These are phyloP conservation scores for Penicillium sp. DNA, from an alignment of 2,329 filamentous ascomycete species.

Conservation along the genomic window DNA sequence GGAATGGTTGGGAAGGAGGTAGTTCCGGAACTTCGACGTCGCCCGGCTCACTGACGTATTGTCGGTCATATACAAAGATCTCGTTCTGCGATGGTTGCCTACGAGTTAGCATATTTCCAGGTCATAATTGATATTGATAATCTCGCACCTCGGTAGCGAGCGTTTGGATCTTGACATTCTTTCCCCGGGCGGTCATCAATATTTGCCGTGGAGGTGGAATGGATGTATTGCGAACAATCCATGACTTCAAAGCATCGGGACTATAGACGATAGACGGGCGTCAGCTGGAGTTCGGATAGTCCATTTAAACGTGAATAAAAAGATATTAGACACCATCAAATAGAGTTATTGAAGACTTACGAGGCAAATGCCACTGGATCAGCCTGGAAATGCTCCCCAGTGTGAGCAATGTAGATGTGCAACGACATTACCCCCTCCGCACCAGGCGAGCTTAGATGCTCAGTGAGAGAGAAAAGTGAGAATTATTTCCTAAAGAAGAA, in stretches of 20 bases:
- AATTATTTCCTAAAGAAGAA: conserved; percentile 17
- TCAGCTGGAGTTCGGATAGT: conserved; percentile 20
- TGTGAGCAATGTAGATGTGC: conserved; percentile 88
- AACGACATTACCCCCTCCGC: conserved; percentile 69
- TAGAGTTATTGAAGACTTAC: conserved; percentile 50
- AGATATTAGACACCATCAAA: neutral
- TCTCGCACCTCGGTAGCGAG: conserved; percentile 71
- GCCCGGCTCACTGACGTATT: conserved; percentile 55
- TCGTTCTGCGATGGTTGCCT: conserved; percentile 61
- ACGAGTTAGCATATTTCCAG: neutral
- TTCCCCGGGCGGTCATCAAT: conserved; percentile 79
- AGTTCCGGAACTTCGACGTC: conserved; percentile 53
- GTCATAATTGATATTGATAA: neutral
- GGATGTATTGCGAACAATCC: conserved; percentile 71
- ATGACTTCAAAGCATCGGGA: conserved; percentile 79
- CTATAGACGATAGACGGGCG: conserved; percentile 44
- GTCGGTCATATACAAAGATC: conserved; percentile 88
- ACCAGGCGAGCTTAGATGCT: conserved; percentile 31
- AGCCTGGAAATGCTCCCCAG: conserved; percentile 79
- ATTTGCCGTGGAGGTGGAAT: conserved; percentile 80
- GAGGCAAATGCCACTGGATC: conserved; percentile 74
- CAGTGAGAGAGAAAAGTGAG: conserved; percentile 22
- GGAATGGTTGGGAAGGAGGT: conserved; percentile 58
- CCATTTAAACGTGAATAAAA: neutral
- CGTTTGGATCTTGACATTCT: conserved; percentile 76